Conservation (phyloP, 2,329 filamentous ascomycete species). For the Neurospora sp. region DNA sequence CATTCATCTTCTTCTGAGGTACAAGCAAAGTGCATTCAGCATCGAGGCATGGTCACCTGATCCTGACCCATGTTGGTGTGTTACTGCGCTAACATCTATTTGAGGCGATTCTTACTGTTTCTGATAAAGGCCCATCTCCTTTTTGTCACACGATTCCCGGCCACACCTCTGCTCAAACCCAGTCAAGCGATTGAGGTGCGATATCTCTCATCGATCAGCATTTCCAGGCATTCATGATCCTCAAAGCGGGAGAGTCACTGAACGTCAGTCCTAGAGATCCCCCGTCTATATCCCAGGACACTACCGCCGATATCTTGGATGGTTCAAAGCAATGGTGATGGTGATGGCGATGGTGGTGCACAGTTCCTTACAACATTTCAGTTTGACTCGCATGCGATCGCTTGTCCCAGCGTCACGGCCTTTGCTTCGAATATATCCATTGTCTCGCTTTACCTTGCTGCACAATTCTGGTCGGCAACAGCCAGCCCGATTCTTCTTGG, state of each 20-base stretch:
- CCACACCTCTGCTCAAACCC: neutral
- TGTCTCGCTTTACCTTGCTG: no score
- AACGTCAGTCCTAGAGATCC: neutral
- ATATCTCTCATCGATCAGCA: neutral
- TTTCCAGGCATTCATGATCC: neutral
- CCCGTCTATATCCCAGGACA: neutral
- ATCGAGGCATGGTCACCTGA: neutral
- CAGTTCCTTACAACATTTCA: no score
- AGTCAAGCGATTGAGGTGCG: neutral
- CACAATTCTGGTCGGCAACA: no score
- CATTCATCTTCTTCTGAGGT: no score
- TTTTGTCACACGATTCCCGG: neutral
- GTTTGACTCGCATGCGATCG: no score
- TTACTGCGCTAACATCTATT: neutral
- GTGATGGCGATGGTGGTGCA: no score
- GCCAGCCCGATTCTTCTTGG: no score
- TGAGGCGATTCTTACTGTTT: neutral
- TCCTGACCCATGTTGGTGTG: neutral
- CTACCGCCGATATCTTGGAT: neutral
- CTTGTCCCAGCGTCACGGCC: no score
- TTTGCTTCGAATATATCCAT: no score
- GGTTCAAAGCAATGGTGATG: neutral
- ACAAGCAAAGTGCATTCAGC: neutral
- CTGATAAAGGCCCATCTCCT: neutral
- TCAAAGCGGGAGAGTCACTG: no score